Percentiles rank a stretch among this genome's conserved stretches.
These are phyloP conservation scores for Pichia sp. DNA, from an alignment of 1,139 yeast genomes.

Conservation along the genomic window DNA sequence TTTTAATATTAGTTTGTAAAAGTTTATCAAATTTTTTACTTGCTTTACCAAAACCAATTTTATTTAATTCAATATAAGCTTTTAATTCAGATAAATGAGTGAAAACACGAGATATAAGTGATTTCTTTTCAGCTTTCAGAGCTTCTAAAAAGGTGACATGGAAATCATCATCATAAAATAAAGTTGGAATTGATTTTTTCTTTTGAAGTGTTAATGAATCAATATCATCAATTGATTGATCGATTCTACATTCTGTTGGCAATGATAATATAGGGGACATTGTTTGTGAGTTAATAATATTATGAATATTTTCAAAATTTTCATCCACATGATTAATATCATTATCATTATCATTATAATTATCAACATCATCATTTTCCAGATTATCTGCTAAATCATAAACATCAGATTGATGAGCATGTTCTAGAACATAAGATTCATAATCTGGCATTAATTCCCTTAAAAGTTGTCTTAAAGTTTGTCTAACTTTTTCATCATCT, in stretches of 20 bases:
- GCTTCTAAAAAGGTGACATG: constrained; percentile 41
- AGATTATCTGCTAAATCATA: neutral
- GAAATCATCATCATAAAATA: constrained; percentile 42
- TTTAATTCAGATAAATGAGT: constrained; percentile 78
- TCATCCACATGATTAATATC: neutral
- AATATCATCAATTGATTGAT: constrained; percentile 15
- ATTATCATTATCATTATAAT: neutral
- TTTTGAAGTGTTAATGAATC: constrained; percentile 23
- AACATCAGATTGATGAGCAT: constrained; percentile 4
- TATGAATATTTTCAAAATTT: neutral
- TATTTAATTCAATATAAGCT: constrained; percentile 74
- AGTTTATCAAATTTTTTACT: constrained; percentile 88
- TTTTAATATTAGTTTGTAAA: constrained; percentile 53
- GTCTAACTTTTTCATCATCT: constrained; percentile 17
- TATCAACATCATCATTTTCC: neutral
- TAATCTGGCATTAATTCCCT: constrained; percentile 12
- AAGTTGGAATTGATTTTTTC: constrained; percentile 34
- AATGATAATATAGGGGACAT: neutral
- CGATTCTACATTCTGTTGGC: neutral
- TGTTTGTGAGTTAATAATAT: neutral
- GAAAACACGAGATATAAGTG: constrained; percentile 58
- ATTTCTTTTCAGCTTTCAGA: constrained; percentile 59
- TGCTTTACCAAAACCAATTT: constrained; percentile 83
- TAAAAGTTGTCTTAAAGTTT: constrained; percentile 16
- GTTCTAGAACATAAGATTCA: constrained; percentile 1